A percentile compares a stretch with the other conserved stretches of the same genome.
Evolutionary conservation across 495 filamentous ascomycete genomes (phyloP).

Genomic region (Penicillium simplicissimum): DNA sequence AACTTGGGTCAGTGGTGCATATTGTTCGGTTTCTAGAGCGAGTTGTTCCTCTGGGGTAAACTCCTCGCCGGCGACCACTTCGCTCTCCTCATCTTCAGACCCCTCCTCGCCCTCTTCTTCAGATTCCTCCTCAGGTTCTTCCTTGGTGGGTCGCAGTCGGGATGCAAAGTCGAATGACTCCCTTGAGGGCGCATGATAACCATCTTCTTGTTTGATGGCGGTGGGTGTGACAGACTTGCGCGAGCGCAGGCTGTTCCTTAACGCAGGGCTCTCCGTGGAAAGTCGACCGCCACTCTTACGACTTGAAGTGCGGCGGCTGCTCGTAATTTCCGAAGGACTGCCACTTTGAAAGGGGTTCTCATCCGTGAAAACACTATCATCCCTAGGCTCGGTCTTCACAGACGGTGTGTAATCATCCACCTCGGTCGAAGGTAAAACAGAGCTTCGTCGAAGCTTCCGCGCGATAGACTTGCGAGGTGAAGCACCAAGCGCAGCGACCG

Average conservation of each 20-base stretch:
- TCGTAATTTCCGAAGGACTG: slow-evolving; percentile 51
- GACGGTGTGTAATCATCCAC: slow-evolving; percentile 35
- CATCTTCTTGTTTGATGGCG: slow-evolving; percentile 41
- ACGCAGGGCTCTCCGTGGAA: slow-evolving; percentile 35
- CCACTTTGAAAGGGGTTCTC: slow-evolving; percentile 98
- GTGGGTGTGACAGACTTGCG: slow-evolving; percentile 38
- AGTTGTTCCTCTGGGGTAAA: slow-evolving; percentile 89
- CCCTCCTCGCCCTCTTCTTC: slow-evolving; percentile 41
- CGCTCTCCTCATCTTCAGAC: slow-evolving; percentile 40
- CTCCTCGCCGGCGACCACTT: slow-evolving; percentile 74
- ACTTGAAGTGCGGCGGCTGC: slow-evolving; percentile 34
- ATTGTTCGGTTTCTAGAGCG: slow-evolving; percentile 62
- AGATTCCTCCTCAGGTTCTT: slow-evolving; percentile 33
- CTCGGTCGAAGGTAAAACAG: slow-evolving; percentile 51
- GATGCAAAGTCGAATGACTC: slow-evolving; percentile 51
- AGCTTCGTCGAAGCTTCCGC: slow-evolving; percentile 56
- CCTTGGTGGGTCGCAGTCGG: slow-evolving; percentile 25
- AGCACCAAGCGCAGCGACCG: slow-evolving; percentile 28
- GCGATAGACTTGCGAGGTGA: slow-evolving; percentile 46
- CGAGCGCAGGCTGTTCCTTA: slow-evolving; percentile 39
- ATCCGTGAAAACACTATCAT: slow-evolving; percentile 68
- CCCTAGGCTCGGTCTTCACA: slow-evolving; percentile 39
- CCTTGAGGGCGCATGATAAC: slow-evolving; percentile 35
- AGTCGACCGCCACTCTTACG: slow-evolving; percentile 49
- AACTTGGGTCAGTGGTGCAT: slow-evolving; percentile 27